phyloP scores from a whole-genome alignment of 805 yeast genomes.

The Candida insectorum region DNA sequence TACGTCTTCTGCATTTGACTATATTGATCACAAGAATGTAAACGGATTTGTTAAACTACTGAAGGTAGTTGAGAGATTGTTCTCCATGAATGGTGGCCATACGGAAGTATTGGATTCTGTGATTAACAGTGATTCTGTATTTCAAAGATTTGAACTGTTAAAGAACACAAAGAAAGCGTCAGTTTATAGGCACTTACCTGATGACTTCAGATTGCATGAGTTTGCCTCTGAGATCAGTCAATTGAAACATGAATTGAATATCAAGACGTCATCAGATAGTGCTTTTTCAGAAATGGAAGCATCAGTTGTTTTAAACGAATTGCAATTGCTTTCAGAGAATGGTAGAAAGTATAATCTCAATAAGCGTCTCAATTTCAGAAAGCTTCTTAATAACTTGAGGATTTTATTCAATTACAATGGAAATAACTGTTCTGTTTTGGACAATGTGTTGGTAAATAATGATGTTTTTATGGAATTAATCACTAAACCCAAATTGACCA shows the following conservation, averaged over 20 bases:
- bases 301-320: constrained; percentile 1
- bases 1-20: not conserved
- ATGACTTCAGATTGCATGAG: constrained; percentile 30
- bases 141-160: constrained; percentile 46
- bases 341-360: constrained; percentile 11
- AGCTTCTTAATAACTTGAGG: constrained; percentile 27
- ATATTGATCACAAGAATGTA: constrained; percentile 4
- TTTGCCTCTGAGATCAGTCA: constrained; percentile 26
- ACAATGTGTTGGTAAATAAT: constrained; percentile 26
- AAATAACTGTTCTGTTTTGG: constrained; percentile 30
- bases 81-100: constrained; percentile 53
- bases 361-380: constrained; percentile 19
- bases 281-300: constrained; percentile 14
- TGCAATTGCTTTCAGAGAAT: constrained; percentile 16
- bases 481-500: constrained; percentile 5
- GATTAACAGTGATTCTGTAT: constrained; percentile 45
- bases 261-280: not conserved
- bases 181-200: constrained; percentile 29
- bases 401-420: constrained; percentile 32
- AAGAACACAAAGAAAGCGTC: constrained; percentile 2
- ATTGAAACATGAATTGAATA: constrained; percentile 13
- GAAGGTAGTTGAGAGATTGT: constrained; percentile 34
- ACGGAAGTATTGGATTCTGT: constrained; percentile 57
- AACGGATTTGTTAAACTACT: constrained; percentile 7
- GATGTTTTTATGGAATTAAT: constrained; percentile 26